These are phyloP conservation scores for Candida coquimbonensis DNA, from an alignment of 805 yeast species.

Conservation along the genomic window DNA sequence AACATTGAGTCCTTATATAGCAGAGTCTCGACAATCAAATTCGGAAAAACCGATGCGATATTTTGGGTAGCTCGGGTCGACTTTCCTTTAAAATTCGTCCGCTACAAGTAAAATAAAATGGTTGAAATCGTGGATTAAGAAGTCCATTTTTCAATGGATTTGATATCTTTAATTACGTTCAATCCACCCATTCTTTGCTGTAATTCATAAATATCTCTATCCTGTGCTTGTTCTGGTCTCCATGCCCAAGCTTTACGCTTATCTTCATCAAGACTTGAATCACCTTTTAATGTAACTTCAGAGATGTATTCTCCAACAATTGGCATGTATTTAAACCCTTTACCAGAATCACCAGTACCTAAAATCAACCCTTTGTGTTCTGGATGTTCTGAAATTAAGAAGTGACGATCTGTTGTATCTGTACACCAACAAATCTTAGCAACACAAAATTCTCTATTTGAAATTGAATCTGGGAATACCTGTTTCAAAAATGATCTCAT, in stretches of 20 bases:
- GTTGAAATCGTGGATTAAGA: neutral
- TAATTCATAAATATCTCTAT: slow-evolving; percentile 20
- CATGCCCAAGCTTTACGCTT: slow-evolving; percentile 26
- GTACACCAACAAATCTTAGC: slow-evolving; percentile 32
- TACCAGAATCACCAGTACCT: slow-evolving; percentile 33
- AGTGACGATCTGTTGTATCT: slow-evolving; percentile 29
- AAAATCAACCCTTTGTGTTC: slow-evolving; percentile 21
- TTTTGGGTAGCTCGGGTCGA: neutral
- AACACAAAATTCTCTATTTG: slow-evolving; percentile 24
- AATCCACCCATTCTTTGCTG: slow-evolving; percentile 27
- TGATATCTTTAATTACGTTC: slow-evolving; percentile 23
- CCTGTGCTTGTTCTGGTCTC: slow-evolving; percentile 28
- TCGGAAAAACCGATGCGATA: too few species aligned
- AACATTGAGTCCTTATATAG: too few species aligned
- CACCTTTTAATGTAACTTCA: slow-evolving; percentile 26
- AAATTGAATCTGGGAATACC: slow-evolving; percentile 24
- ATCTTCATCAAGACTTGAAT: slow-evolving; percentile 20
- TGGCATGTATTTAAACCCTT: slow-evolving; percentile 32
- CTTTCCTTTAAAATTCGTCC: too few species aligned
- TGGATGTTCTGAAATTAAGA: slow-evolving; percentile 27
- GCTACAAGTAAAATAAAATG: neutral
- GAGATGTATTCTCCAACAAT: slow-evolving; percentile 27
- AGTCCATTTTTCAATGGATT: slow-evolving; percentile 11
- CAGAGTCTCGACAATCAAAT: too few species aligned
- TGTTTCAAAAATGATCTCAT: slow-evolving; percentile 29